Evolutionary conservation across 2,329 filamentous ascomycete species (phyloP).

Genomic region (Venturia pyrina): DNA sequence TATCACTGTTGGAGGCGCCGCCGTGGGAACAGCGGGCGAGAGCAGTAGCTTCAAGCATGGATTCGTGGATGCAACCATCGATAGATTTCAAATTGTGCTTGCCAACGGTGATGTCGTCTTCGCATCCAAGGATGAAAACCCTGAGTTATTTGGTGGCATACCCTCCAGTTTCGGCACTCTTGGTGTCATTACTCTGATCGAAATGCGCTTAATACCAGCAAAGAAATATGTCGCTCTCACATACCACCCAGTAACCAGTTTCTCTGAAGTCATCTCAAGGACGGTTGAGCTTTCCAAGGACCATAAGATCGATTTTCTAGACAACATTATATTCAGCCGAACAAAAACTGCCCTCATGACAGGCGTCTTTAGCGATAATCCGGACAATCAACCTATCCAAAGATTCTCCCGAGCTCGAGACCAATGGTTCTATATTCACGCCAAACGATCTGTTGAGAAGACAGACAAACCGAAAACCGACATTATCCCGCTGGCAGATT

Average conservation of each 20-base stretch:
- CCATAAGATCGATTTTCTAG: slow-evolving; percentile 35
- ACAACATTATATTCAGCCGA: slow-evolving; percentile 40
- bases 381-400: slow-evolving; percentile 14
- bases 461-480: slow-evolving; percentile 17
- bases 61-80: slow-evolving; percentile 53
- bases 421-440: slow-evolving; percentile 43
- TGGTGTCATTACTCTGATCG: slow-evolving; percentile 51
- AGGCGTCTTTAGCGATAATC: slow-evolving; percentile 27
- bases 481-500: slow-evolving; percentile 55
- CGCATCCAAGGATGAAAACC: slow-evolving; percentile 43
- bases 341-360: slow-evolving; percentile 34
- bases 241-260: slow-evolving; percentile 34
- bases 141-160: slow-evolving; percentile 55
- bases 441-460: slow-evolving; percentile 25
- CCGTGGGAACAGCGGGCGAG: slow-evolving; percentile 58
- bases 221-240: slow-evolving; percentile 39
- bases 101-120: slow-evolving; percentile 47
- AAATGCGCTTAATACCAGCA: slow-evolving; percentile 36
- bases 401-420: slow-evolving; percentile 35
- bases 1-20: slow-evolving; percentile 61
- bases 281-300: slow-evolving; percentile 29
- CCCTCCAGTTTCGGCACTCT: slow-evolving; percentile 57
- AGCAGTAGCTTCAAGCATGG: slow-evolving; percentile 60
- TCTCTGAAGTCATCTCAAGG: slow-evolving; percentile 29
- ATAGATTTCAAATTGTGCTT: slow-evolving; percentile 54